phyloP scores from a whole-genome alignment of 179 eudicot species.

The Beta macrorhiza region DNA sequence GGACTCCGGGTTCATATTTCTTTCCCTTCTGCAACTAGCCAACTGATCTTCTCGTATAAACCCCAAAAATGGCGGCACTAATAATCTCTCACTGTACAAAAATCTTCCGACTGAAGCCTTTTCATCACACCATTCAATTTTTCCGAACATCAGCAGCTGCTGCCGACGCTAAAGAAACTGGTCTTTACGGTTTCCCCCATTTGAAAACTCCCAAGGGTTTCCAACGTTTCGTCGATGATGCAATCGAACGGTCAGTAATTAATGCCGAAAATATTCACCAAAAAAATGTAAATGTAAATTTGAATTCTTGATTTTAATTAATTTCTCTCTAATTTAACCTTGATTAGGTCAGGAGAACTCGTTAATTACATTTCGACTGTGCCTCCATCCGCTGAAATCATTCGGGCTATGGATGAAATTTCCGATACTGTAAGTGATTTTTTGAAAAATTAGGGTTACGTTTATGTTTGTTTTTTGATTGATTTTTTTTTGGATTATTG shows the following conservation, averaged over 20 bases:
- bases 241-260: constrained; percentile 58
- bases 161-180: constrained; percentile 37
- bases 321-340: background rate
- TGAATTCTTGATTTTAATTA: background rate
- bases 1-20: no score
- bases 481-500: background rate
- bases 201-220: constrained; percentile 76
- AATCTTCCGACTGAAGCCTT: constrained; percentile 11
- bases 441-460: constrained; percentile 11
- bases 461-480: background rate
- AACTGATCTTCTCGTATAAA: background rate
- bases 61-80: constrained; percentile 30
- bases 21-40: background rate
- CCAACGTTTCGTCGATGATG: constrained; percentile 81
- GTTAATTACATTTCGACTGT: constrained; percentile 54
- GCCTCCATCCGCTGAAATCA: constrained; percentile 69
- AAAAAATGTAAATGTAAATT: no score
- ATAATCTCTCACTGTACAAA: constrained; percentile 23
- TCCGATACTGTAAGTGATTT: constrained; percentile 61
- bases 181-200: constrained; percentile 75
- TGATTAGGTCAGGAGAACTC: constrained; percentile 76
- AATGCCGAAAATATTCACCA: background rate
- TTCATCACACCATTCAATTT: constrained; percentile 9
- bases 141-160: constrained; percentile 31
- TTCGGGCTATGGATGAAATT: constrained; percentile 88